Conservation (phyloP, 306 rosid species). For the Malus domestica region DNA sequence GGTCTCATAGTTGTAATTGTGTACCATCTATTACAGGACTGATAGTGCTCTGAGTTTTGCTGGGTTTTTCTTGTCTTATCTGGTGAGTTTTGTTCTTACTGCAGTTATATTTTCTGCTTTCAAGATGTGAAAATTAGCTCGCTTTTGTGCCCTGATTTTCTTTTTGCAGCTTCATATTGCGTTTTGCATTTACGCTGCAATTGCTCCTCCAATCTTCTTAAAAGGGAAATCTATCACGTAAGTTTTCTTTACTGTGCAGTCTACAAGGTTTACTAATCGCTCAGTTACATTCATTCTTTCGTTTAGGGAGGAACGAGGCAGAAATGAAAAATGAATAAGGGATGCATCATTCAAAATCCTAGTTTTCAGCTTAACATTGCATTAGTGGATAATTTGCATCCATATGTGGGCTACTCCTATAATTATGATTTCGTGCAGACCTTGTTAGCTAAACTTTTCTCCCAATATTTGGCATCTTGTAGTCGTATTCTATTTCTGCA, state of each 20-base stretch:
- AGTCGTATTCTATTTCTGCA: not conserved
- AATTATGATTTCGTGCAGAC: not conserved
- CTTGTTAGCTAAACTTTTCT: not conserved
- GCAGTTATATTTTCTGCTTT: constrained; percentile 14
- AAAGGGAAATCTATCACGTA: constrained; percentile 83
- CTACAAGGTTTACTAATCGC: not conserved
- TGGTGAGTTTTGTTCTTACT: constrained; percentile 37
- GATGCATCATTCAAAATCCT: not conserved
- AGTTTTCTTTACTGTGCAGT: constrained; percentile 26
- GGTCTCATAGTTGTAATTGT: constrained; percentile 12
- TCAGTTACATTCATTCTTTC: not conserved
- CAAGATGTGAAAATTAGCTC: constrained; percentile 12
- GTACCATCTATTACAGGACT: constrained; percentile 53
- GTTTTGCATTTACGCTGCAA: constrained; percentile 69
- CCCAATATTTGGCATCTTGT: not conserved
- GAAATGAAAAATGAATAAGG: not conserved
- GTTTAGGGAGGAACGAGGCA: not conserved
- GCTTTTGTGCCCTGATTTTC: constrained; percentile 17
- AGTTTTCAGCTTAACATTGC: not conserved
- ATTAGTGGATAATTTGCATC: not conserved
- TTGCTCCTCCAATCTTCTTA: constrained; percentile 84
- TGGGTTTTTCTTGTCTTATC: constrained; percentile 69
- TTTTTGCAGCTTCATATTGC: constrained; percentile 66
- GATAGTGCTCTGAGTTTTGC: constrained; percentile 94
- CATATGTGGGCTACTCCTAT: not conserved